A percentile compares a stretch with the other conserved stretches of the same genome.
Conservation (phyloP, 305 asterid species). For the Fraxinus nigra region DNA sequence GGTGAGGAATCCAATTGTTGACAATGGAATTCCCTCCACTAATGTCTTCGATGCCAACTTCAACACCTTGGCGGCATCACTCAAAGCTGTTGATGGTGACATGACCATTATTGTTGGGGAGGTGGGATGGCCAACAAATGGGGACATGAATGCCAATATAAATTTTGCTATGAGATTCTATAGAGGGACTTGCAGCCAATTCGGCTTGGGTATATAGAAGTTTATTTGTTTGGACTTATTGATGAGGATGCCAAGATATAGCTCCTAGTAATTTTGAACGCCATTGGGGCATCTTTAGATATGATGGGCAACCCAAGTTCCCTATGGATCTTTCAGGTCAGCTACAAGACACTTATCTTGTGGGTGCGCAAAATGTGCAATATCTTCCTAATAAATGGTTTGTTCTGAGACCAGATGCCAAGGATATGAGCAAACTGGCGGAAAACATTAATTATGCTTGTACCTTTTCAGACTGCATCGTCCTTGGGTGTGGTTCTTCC, state of each 20-base stretch:
- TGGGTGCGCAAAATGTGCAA: conserved; percentile 64
- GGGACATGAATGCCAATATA: conserved; percentile 65
- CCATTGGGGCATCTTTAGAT: conserved; percentile 92
- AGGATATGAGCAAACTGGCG: conserved; percentile 58
- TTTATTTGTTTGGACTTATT: conserved; percentile 83
- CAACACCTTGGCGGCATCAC: conserved; percentile 78
- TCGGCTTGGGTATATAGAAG: conserved; percentile 74
- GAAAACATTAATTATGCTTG: conserved; percentile 75
- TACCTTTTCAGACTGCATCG: conserved; percentile 74
- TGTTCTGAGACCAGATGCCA: conserved; percentile 54
- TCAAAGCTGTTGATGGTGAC: conserved; percentile 60
- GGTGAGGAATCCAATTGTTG: conserved; percentile 52
- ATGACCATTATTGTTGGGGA: conserved; percentile 30
- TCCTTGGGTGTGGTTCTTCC: conserved; percentile 87
- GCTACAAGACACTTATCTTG: conserved; percentile 50
- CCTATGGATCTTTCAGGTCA: conserved; percentile 78
- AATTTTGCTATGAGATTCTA: conserved; percentile 69
- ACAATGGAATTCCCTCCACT: conserved; percentile 51
- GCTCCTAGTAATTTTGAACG: conserved; percentile 92
- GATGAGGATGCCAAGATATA: conserved; percentile 79
- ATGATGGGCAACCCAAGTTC: conserved; percentile 95
- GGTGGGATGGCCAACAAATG: conserved; percentile 87
- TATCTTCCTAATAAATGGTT: conserved; percentile 80
- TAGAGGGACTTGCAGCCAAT: conserved; percentile 76
- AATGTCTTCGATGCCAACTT: conserved; percentile 94